Conservation (phyloP, 371 early-diverging fungal genomes). For the Mucor plumbeus region DNA sequence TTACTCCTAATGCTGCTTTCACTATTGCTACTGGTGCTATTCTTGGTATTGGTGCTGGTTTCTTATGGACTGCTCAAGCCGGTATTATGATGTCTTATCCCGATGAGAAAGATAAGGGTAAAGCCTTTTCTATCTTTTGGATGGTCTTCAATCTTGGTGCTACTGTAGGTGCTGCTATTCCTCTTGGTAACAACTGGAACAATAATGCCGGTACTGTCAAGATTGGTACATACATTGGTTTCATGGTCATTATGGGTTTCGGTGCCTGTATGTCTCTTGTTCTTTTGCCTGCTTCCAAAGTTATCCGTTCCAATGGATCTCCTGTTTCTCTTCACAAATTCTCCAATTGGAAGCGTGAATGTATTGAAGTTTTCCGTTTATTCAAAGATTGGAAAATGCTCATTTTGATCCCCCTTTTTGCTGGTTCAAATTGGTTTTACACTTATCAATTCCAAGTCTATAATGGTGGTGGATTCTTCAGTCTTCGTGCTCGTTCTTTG, state of each 20-base stretch:
- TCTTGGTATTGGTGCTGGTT: conserved; percentile 63
- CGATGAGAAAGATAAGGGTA: conserved; percentile 75
- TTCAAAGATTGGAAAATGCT: conserved; percentile 74
- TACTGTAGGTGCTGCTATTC: conserved; percentile 74
- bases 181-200: conserved; percentile 67
- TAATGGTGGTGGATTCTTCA: conserved; percentile 57
- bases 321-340: conserved; percentile 63
- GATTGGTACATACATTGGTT: conserved; percentile 67
- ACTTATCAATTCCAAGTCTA: conserved; percentile 66
- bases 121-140: conserved; percentile 76
- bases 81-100: conserved; percentile 86
- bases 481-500: conserved; percentile 63
- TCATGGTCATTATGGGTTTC: conserved; percentile 67
- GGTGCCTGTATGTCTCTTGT: conserved; percentile 62
- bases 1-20: conserved; percentile 52
- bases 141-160: conserved; percentile 82
- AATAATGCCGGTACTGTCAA: conserved; percentile 32
- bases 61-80: conserved; percentile 68
- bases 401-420: conserved; percentile 67
- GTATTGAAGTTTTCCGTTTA: conserved; percentile 57
- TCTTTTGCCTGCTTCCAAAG: conserved; percentile 66
- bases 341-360: conserved; percentile 60
- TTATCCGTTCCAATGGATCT: conserved; percentile 69
- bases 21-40: conserved; percentile 62
- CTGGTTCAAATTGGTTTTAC: conserved; percentile 79